These are phyloP conservation scores for Solanum dulcamara DNA, from an alignment of 257 asterid species.

Conservation along the genomic window DNA sequence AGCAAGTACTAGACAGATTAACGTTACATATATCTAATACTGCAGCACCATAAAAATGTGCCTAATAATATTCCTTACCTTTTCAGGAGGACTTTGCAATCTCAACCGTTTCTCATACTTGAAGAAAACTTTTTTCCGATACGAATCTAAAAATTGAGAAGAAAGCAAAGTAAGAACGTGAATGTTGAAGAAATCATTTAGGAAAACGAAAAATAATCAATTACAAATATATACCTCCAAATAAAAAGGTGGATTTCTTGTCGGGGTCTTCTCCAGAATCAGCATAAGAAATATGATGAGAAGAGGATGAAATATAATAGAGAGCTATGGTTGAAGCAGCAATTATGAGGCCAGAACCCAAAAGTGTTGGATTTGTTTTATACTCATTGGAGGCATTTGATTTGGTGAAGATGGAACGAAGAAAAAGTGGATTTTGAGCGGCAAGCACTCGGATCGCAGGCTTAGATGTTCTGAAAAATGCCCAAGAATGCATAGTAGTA, in stretches of 20 bases:
- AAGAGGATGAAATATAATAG: conserved; percentile 19
- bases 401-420: conserved; percentile 17
- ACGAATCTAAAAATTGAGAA: conserved; percentile 43
- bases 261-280: conserved; percentile 49
- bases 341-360: conserved; percentile 31
- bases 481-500: conserved; percentile 53
- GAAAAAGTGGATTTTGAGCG: conserved; percentile 5
- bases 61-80: conserved; percentile 25
- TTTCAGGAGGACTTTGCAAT: conserved; percentile 79
- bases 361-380: conserved; percentile 1
- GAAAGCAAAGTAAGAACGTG: not conserved
- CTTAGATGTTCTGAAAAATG: conserved; percentile 26
- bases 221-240: conserved; percentile 41
- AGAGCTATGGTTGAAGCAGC: conserved; percentile 39
- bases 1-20: too few relatives aligned
- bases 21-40: not conserved
- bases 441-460: conserved; percentile 18
- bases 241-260: conserved; percentile 34
- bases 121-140: conserved; percentile 81
- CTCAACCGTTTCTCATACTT: conserved; percentile 90
- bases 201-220: not conserved
- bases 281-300: conserved; percentile 29
- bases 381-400: conserved; percentile 13
- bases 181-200: not conserved
- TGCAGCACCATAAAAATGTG: not conserved